Evolutionary conservation across 176 grass and related monocot species (phyloP).

Genomic region (Oryza nivara): DNA sequence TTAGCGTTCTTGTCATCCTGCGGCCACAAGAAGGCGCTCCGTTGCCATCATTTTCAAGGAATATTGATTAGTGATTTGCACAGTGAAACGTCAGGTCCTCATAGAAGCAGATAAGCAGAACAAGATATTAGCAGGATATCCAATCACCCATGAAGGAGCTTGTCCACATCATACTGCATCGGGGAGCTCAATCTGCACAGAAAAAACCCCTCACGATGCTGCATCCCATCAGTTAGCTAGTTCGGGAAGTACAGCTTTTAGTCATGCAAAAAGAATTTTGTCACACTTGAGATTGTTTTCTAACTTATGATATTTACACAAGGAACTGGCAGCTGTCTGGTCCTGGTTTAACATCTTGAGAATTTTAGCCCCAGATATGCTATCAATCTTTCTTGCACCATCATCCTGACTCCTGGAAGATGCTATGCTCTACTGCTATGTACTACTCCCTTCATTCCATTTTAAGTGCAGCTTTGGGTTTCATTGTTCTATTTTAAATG

Average conservation of each 20-base stretch:
- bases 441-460: no score
- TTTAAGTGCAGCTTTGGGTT: no score
- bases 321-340: not conserved
- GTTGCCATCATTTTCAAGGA: slow-evolving; percentile 87
- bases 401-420: not conserved
- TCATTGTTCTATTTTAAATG: no score
- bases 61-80: slow-evolving; percentile 61
- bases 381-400: not conserved
- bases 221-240: slow-evolving; percentile 30
- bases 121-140: not conserved
- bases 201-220: not conserved
- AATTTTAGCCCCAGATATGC: not conserved
- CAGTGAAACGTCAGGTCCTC: not conserved
- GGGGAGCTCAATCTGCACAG: slow-evolving; percentile 30
- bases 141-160: not conserved
- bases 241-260: slow-evolving; percentile 32
- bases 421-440: not conserved
- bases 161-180: slow-evolving; percentile 29
- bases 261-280: slow-evolving; percentile 40
- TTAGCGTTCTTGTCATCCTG: slow-evolving; percentile 81
- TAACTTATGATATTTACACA: not conserved
- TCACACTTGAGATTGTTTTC: slow-evolving; percentile 19
- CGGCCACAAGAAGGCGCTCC: slow-evolving; percentile 85
- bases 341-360: not conserved
- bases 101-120: slow-evolving; percentile 22